phyloP scores from a whole-genome alignment of 306 rosid genomes.

The Prunus mongolica region DNA sequence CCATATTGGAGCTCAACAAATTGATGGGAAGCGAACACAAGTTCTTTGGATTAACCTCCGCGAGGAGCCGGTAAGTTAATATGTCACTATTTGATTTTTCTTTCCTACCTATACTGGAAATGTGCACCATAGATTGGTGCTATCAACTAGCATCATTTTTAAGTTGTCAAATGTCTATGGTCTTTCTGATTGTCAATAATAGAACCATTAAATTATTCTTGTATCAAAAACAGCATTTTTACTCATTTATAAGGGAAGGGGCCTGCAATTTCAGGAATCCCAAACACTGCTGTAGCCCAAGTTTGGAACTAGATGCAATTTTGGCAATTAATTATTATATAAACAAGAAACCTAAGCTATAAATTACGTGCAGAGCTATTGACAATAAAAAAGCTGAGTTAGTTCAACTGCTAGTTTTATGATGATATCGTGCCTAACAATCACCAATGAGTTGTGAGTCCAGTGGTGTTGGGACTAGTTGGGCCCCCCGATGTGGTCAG shows the following conservation, averaged over 20 bases:
- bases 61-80: slow-evolving; percentile 68
- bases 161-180: neutral
- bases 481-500: no score
- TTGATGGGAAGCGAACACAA: slow-evolving; percentile 33
- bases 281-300: neutral
- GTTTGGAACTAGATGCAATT: slow-evolving; percentile 2
- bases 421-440: neutral
- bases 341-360: neutral
- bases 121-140: neutral
- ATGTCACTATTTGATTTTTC: neutral
- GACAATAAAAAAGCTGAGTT: neutral
- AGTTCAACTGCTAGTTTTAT: neutral
- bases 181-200: neutral
- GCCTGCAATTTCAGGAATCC: slow-evolving; percentile 1
- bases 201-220: neutral
- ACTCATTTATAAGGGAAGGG: neutral
- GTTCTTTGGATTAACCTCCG: slow-evolving; percentile 93
- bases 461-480: no score
- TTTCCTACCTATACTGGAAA: neutral
- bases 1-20: slow-evolving; percentile 58
- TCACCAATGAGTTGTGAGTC: no score
- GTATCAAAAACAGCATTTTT: neutral
- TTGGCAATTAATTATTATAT: neutral
- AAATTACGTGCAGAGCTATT: neutral
- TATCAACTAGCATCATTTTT: neutral